A percentile compares a stretch with the other conserved stretches of the same genome.
Conservation (phyloP, 2,329 filamentous ascomycete species). For the Teratosphaeria epicoccoides region DNA sequence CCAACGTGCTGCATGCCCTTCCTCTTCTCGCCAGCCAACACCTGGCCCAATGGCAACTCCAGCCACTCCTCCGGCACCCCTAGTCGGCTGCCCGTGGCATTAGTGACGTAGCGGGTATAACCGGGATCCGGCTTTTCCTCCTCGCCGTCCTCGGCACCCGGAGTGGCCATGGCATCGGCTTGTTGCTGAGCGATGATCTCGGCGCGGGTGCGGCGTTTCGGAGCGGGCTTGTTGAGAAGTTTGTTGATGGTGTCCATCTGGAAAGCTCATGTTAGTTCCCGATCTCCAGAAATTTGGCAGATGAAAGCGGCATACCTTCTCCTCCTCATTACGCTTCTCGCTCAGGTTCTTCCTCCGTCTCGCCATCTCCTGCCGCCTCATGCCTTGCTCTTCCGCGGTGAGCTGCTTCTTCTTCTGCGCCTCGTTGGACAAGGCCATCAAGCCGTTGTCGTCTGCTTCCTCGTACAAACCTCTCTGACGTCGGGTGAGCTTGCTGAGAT, state of each 20-base stretch:
- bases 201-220: constrained; percentile 50
- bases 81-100: constrained; percentile 53
- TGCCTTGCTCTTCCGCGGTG: constrained; percentile 62
- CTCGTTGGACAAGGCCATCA: constrained; percentile 49
- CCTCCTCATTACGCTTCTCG: constrained; percentile 68
- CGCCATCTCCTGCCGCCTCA: constrained; percentile 65
- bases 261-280: not conserved
- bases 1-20: not conserved
- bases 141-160: constrained; percentile 34
- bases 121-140: constrained; percentile 40
- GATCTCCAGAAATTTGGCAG: not conserved
- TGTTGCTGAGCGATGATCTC: constrained; percentile 30
- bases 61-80: constrained; percentile 61
- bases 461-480: constrained; percentile 52
- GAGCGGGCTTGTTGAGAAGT: constrained; percentile 73
- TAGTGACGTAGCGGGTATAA: constrained; percentile 63
- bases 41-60: constrained; percentile 47
- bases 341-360: constrained; percentile 61
- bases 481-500: constrained; percentile 57
- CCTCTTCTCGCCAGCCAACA: constrained; percentile 38
- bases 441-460: constrained; percentile 26
- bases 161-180: constrained; percentile 35
- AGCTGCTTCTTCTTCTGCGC: constrained; percentile 64
- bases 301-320: constrained; percentile 47
- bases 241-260: constrained; percentile 89